Percentiles rank a stretch among this genome's conserved stretches.
phyloP scores from a whole-genome alignment of 176 grass and related monocot genomes.

The Poa pratensis region DNA sequence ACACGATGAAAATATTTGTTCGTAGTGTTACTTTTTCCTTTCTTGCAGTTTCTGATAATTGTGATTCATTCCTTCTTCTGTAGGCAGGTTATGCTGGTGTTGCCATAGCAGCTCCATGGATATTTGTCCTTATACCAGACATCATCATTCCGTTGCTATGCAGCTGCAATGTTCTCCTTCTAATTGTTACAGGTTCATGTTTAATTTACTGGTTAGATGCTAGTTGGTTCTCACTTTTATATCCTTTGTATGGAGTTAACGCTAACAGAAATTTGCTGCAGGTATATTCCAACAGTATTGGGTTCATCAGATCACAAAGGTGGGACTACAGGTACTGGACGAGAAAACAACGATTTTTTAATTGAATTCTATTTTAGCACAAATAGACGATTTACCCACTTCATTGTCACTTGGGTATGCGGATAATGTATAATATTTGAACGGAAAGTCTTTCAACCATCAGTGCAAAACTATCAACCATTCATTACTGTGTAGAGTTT shows the following conservation, averaged over 20 bases:
- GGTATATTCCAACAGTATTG: constrained; percentile 78
- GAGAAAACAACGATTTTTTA: too few species aligned
- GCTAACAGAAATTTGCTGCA: constrained; percentile 41
- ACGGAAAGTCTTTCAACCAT: background rate
- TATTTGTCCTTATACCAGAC: constrained; percentile 60
- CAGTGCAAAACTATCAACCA: background rate
- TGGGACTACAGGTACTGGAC: constrained; percentile 66
- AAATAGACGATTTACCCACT: constrained; percentile 8
- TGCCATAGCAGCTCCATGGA: constrained; percentile 72
- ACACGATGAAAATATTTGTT: too few species aligned
- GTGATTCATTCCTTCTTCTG: constrained; percentile 42
- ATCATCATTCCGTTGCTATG: constrained; percentile 67
- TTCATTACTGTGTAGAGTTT: background rate
- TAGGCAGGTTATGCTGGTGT: constrained; percentile 71
- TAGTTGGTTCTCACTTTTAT: background rate
- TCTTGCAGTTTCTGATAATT: background rate
- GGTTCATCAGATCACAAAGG: constrained; percentile 73
- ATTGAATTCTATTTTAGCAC: constrained; percentile 5
- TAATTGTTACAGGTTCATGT: constrained; percentile 67
- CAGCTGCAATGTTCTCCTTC: constrained; percentile 65
- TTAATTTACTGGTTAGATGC: background rate
- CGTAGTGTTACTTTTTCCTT: background rate
- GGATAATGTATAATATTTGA: too few species aligned
- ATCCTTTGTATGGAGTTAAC: constrained; percentile 12
- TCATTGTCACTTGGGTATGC: background rate